These are phyloP conservation scores for Croton setiger DNA, from an alignment of 441 rosid species.

Conservation along the genomic window DNA sequence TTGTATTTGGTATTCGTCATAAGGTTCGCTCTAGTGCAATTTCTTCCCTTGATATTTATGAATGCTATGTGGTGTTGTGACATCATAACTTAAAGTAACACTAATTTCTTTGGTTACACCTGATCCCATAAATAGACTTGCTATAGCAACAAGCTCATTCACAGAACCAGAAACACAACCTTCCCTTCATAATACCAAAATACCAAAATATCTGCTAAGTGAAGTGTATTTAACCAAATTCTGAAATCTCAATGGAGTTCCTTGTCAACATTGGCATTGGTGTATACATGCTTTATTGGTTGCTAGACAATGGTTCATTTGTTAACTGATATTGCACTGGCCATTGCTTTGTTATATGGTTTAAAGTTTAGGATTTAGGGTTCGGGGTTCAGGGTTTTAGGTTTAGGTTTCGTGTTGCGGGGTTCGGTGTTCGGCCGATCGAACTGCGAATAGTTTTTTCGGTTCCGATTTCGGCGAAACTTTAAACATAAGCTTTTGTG, in stretches of 20 bases:
- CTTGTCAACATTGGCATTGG: neutral
- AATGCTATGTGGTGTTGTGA: too few relatives aligned
- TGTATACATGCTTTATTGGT: neutral
- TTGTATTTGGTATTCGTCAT: constrained; percentile 92
- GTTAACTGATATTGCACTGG: neutral
- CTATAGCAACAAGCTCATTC: neutral
- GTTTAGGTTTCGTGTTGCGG: too few relatives aligned
- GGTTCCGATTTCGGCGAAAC: too few relatives aligned
- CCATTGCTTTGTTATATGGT: neutral
- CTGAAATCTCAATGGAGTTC: neutral
- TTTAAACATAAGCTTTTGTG: too few relatives aligned
- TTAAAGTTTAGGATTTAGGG: too few relatives aligned
- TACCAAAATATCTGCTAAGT: too few relatives aligned
- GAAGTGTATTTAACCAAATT: neutral
- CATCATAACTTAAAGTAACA: neutral
- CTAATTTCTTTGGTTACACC: neutral
- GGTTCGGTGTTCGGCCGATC: too few relatives aligned
- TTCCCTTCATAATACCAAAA: neutral
- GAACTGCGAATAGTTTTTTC: too few relatives aligned
- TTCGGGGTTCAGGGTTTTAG: too few relatives aligned
- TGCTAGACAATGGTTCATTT: neutral
- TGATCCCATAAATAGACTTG: neutral
- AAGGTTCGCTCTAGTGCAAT: constrained; percentile 52
- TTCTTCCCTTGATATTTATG: constrained; percentile 19
- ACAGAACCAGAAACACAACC: neutral